Percentiles rank a stretch among this genome's conserved stretches.
These are phyloP conservation scores for Arachis stenosperma DNA, from an alignment of 306 rosid species.

Conservation along the genomic window DNA sequence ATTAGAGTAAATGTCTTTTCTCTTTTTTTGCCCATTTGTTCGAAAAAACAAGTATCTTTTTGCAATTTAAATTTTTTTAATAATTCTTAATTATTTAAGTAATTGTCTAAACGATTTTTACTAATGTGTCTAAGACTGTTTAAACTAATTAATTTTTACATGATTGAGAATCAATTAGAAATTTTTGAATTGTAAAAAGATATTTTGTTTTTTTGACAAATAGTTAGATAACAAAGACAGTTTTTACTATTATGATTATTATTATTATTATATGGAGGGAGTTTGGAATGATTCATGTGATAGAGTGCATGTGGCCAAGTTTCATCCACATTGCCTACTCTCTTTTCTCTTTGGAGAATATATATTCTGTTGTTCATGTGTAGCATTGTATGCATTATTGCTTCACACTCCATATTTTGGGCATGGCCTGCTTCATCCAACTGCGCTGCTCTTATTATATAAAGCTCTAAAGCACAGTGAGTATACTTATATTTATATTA, in stretches of 20 bases:
- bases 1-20: too few relatives aligned
- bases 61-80: too few relatives aligned
- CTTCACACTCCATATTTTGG: slow-evolving; percentile 23
- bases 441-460: neutral
- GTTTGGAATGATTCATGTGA: slow-evolving; percentile 40
- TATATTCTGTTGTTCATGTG: slow-evolving; percentile 12
- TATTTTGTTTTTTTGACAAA: too few relatives aligned
- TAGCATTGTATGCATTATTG: slow-evolving; percentile 43
- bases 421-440: slow-evolving; percentile 37
- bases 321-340: slow-evolving; percentile 61
- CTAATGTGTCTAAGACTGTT: too few relatives aligned
- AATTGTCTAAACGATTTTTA: too few relatives aligned
- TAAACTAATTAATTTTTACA: too few relatives aligned
- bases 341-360: slow-evolving; percentile 33
- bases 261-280: slow-evolving; percentile 5
- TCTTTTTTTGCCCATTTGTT: too few relatives aligned
- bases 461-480: neutral
- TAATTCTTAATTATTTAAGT: too few relatives aligned
- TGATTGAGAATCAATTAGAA: too few relatives aligned
- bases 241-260: neutral
- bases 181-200: too few relatives aligned
- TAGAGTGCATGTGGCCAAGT: slow-evolving; percentile 54
- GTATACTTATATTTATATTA: neutral
- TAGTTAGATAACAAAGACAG: too few relatives aligned
- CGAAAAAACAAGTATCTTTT: too few relatives aligned